phyloP scores from a whole-genome alignment of 192 early-diverging fungal genomes.

The Coemansia sp. region DNA sequence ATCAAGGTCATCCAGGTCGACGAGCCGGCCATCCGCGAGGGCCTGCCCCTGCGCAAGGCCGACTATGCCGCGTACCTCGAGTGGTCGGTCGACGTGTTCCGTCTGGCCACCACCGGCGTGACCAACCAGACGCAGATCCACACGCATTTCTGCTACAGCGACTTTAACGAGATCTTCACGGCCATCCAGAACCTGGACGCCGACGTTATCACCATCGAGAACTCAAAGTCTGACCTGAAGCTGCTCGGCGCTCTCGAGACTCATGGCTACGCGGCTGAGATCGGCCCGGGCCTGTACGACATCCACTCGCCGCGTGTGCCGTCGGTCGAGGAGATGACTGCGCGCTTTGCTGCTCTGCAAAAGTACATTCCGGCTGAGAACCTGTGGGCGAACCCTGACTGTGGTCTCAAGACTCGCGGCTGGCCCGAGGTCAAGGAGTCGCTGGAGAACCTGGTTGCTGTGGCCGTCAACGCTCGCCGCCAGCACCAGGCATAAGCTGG shows the following conservation, averaged over 20 bases:
- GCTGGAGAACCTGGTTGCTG: conserved; percentile 80
- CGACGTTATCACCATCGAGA: conserved; percentile 98
- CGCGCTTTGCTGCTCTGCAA: conserved; percentile 78
- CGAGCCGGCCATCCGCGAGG: conserved; percentile 99
- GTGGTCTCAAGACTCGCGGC: conserved; percentile 94
- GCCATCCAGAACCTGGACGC: conserved; percentile 91
- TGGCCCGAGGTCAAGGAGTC: conserved; percentile 92
- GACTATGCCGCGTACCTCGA: conserved; percentile 90
- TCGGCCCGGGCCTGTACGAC: conserved; percentile 97
- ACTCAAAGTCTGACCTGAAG: conserved; percentile 96
- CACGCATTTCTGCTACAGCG: conserved; percentile 99
- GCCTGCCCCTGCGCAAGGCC: conserved; percentile 84
- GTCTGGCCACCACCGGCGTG: conserved; percentile 85
- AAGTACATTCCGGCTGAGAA: conserved; percentile 78
- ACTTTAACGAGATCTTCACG: conserved; percentile 98
- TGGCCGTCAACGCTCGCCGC: conserved; percentile 68
- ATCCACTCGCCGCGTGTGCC: conserved; percentile 99
- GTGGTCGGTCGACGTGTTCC: conserved; percentile 95
- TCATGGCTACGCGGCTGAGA: conserved; percentile 82
- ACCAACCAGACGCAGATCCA: conserved; percentile 90
- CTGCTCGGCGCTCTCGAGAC: conserved; percentile 84
- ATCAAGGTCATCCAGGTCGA: conserved; percentile 96
- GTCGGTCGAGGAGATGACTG: conserved; percentile 82
- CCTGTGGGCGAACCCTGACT: conserved; percentile 98
- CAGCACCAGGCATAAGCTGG: conserved; percentile 10